phyloP scores from a whole-genome alignment of 129 eudicot genomes.

The Arctium lappa region DNA sequence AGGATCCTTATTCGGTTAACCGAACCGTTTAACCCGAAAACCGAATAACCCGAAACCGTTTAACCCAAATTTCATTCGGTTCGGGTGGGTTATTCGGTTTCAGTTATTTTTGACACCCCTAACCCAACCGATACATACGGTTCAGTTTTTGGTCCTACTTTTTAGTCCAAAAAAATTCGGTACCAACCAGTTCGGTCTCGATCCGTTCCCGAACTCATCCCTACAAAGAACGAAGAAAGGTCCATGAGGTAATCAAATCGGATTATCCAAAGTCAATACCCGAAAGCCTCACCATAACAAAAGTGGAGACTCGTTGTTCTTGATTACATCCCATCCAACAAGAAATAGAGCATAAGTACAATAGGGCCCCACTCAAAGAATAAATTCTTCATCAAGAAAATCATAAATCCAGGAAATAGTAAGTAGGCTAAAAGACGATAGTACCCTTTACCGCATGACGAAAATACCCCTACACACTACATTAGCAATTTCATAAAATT shows the following conservation, averaged over 20 bases:
- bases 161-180: too few relatives aligned
- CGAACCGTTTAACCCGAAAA: too few relatives aligned
- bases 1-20: too few relatives aligned
- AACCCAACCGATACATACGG: too few relatives aligned
- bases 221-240: neutral
- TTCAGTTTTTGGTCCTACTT: too few relatives aligned
- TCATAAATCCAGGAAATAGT: neutral
- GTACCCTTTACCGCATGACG: neutral
- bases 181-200: too few relatives aligned
- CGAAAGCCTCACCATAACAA: neutral
- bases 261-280: neutral
- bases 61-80: too few relatives aligned
- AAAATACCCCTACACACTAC: neutral
- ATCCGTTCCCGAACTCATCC: too few relatives aligned
- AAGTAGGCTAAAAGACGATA: neutral
- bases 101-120: too few relatives aligned
- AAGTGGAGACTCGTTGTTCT: constrained; percentile 10
- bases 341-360: neutral
- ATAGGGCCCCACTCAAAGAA: neutral
- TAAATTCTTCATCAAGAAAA: neutral
- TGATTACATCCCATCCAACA: constrained; percentile 9
- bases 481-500: too few relatives aligned
- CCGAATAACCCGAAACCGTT: too few relatives aligned
- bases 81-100: too few relatives aligned
- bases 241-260: neutral